Conservation (phyloP, 768 basidiomycete genomes). For the Xerocomellus dryophilus region DNA sequence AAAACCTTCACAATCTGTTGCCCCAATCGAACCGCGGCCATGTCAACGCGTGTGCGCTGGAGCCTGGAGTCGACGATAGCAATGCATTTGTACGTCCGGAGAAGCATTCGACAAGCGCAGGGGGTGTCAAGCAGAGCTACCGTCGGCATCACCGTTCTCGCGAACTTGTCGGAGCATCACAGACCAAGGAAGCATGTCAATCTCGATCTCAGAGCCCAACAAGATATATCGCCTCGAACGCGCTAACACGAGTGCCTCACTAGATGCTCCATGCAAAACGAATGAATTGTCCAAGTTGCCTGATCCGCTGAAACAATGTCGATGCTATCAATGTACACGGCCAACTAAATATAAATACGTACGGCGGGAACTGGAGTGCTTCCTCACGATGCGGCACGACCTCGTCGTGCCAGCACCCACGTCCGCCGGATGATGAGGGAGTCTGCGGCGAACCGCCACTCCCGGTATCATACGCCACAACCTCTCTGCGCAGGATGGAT, state of each 20-base stretch:
- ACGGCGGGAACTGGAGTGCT: constrained; percentile 2
- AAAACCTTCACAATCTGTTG: not conserved
- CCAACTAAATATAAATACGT: constrained; percentile 8
- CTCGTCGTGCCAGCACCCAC: constrained; percentile 5
- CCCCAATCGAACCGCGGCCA: not conserved
- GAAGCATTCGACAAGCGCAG: not conserved
- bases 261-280: constrained; percentile 3
- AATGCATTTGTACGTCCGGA: not conserved
- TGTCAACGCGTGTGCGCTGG: not conserved
- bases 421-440: not conserved
- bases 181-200: not conserved
- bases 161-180: constrained; percentile 15
- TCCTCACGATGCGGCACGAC: not conserved
- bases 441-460: not conserved
- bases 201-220: not conserved
- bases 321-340: constrained; percentile 19
- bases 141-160: not conserved
- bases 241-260: not conserved
- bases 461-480: constrained; percentile 1
- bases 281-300: constrained; percentile 14
- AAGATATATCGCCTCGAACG: not conserved
- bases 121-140: not conserved
- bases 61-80: not conserved
- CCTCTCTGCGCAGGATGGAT: not conserved
- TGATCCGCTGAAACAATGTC: constrained; percentile 17